Conservation (phyloP, 495 filamentous ascomycete species). For the Aspergillus indologenus region DNA sequence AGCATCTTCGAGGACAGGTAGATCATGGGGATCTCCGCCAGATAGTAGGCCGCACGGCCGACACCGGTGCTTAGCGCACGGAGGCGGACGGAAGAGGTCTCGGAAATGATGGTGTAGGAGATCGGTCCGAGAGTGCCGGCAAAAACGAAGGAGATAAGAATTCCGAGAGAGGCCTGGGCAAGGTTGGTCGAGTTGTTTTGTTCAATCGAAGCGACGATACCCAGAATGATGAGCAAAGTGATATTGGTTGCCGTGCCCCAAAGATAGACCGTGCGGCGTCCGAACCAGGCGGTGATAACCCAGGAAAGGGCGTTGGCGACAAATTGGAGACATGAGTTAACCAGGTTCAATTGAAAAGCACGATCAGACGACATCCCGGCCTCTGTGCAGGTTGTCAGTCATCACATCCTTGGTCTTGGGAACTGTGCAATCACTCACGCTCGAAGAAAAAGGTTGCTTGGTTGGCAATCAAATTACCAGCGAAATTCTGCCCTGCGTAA, state of each 20-base stretch:
- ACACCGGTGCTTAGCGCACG: constrained; percentile 72
- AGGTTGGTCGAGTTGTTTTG: constrained; percentile 34
- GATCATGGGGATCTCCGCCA: constrained; percentile 64
- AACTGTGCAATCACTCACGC: no score
- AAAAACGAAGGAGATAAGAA: constrained; percentile 44
- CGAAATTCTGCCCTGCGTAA: constrained; percentile 35
- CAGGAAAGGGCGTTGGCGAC: constrained; percentile 43
- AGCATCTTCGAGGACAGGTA: constrained; percentile 54
- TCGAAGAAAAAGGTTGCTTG: constrained; percentile 75
- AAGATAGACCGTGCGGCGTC: constrained; percentile 67
- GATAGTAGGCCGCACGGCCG: constrained; percentile 65
- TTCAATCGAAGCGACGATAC: constrained; percentile 63
- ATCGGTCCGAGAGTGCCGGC: constrained; percentile 73
- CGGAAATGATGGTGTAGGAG: constrained; percentile 70
- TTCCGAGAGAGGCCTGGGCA: constrained; percentile 57
- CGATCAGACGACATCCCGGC: constrained; percentile 57
- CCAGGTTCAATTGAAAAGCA: constrained; percentile 34
- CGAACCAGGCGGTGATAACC: constrained; percentile 64
- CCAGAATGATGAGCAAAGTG: constrained; percentile 63
- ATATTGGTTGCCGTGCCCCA: constrained; percentile 56
- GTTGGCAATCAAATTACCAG: constrained; percentile 65
- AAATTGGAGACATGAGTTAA: constrained; percentile 37
- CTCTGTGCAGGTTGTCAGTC: constrained; percentile 22
- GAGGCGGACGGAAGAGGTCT: constrained; percentile 66
- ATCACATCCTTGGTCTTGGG: not conserved